Conservation (phyloP, 352 stramenopile species). For the Phytopythium helicoides region DNA sequence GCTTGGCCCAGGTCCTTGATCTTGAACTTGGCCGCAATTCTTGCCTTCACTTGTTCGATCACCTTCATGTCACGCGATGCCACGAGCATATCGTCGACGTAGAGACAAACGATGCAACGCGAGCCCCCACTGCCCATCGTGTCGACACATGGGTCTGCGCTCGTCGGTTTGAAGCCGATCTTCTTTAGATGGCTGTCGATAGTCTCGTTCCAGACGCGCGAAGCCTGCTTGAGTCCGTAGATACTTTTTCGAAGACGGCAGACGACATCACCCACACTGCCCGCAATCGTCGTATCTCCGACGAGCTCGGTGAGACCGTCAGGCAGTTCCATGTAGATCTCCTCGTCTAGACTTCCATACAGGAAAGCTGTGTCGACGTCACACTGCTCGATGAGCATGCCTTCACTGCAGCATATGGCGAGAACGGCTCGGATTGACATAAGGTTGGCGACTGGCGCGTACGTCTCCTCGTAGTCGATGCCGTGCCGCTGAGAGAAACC, state of each 20-base stretch:
- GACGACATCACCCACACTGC: neutral
- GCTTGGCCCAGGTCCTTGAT: conserved; percentile 14
- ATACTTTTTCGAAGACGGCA: conserved; percentile 1
- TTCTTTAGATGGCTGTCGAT: conserved; percentile 13
- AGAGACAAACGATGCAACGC: too few species aligned
- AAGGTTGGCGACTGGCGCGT: conserved; percentile 8
- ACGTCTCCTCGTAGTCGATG: conserved; percentile 17
- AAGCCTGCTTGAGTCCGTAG: conserved; percentile 23
- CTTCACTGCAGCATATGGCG: conserved; percentile 4
- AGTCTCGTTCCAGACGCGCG: conserved; percentile 21
- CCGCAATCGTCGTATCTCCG: too few species aligned
- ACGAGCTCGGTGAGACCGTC: too few species aligned
- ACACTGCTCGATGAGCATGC: conserved; percentile 13
- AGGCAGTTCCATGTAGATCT: conserved; percentile 19
- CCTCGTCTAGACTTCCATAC: conserved; percentile 15
- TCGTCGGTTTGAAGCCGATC: conserved; percentile 12
- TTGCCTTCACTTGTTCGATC: too few species aligned
- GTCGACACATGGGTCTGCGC: too few species aligned
- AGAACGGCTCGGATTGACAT: conserved; percentile 7
- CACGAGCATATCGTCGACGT: too few species aligned
- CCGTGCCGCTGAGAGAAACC: conserved; percentile 7
- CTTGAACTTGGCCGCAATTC: too few species aligned
- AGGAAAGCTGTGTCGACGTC: conserved; percentile 26
- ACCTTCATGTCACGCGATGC: too few species aligned
- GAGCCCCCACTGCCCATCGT: too few species aligned